Evolutionary conservation across 2,329 filamentous ascomycete genomes (phyloP), one percentile per base, ranked within the genome.

Genomic region (Alternaria metachromatica): DNA sequence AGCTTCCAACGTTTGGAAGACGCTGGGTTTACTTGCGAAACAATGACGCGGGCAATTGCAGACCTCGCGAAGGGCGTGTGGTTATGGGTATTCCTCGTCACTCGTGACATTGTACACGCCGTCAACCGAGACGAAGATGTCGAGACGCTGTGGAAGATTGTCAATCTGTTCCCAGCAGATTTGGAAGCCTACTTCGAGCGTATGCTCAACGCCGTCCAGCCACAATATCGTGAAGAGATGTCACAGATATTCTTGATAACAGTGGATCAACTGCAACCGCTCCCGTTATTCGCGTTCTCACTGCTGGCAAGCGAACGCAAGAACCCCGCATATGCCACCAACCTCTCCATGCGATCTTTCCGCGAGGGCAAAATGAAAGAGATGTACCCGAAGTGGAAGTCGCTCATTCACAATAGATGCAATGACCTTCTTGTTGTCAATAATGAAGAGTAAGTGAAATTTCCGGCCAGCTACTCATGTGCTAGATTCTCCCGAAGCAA

Each of bases 21-120:
- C 18, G 11, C 7, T 1, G 21, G 48, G 2, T 20, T 20, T 23
- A 18, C 12, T 1, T 44, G 51, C 12, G 15, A 4, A 33, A 4
- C 18, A 3, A 50, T 68, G 2, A 50, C 63, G 3, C 13, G 37
- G 1, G 20, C 55, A 3, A 63, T 73, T 13, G 51, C 59, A 6
- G 20, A 59, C 1, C 65, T 60, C 10, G 64, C 71, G 1, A 13
- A 58, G 3, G 70, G 71, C 4, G 64, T 70, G 1, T 72, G 70
- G 58, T 59, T 72, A 1, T 74, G 70, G 69, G 70, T 70, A 2
- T 45, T 51, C n/a, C 55, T 74, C 1, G 63, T 72, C 8, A 66
- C 58, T 1, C 18, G 48, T 3, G 60, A 55, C 9, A 41, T 55
- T 3, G 41, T 28, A 2, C 3, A 13, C 0, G 55, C 45, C 1